phyloP scores from a whole-genome alignment of 169 alveolate genomes.

The Plasmodium blacklocki region DNA sequence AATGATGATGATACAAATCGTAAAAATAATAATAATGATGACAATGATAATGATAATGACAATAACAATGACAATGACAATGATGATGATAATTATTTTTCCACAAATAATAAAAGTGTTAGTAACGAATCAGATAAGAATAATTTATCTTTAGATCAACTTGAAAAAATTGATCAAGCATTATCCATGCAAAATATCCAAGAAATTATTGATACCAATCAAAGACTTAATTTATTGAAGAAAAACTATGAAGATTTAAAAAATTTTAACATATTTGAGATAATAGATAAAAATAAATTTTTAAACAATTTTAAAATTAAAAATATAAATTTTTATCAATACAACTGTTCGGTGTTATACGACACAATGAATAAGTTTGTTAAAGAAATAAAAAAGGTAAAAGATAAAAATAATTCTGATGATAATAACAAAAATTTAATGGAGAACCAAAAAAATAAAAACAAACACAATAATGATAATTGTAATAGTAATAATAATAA shows the following conservation, averaged over 20 bases:
- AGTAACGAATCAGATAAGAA: conserved; percentile 2
- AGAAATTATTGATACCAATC: conserved; percentile 50
- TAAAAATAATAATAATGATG: background rate
- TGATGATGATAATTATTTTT: background rate
- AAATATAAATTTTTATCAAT: conserved; percentile 24
- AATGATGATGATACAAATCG: background rate
- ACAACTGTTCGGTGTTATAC: conserved; percentile 15
- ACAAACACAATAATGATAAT: background rate
- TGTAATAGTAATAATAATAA: background rate
- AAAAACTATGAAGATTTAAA: conserved; percentile 57
- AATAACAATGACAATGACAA: background rate
- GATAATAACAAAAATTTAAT: background rate
- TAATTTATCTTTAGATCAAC: background rate
- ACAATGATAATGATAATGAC: background rate
- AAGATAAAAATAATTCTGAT: background rate
- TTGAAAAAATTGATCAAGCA: conserved; percentile 11
- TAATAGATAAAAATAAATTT: conserved; percentile 30
- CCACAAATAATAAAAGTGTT: background rate
- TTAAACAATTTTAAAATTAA: conserved; percentile 24
- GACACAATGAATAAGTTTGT: conserved; percentile 35
- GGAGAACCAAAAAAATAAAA: background rate
- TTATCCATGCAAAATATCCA: conserved; percentile 25
- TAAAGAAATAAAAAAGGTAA: background rate
- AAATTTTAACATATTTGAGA: conserved; percentile 25
- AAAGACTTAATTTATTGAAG: conserved; percentile 38